Base-by-base conservation (phyloP, 495 filamentous ascomycete species). In the Penicillium silybi region DNA sequence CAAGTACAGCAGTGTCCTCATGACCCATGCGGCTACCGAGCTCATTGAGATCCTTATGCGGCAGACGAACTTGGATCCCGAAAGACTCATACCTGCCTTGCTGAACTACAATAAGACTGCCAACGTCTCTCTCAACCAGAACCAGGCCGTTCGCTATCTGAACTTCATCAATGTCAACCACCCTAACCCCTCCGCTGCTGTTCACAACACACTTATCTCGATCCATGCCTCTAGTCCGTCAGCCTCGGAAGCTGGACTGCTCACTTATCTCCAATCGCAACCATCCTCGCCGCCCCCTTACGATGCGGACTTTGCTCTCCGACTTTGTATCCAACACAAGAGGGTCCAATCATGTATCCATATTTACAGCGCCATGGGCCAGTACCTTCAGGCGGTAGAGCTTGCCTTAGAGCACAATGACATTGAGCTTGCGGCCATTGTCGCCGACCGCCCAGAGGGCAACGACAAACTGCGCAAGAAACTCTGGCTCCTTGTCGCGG, bases 191-290 rank as follows among this genome's bases (percentile, higher is more conserved):
- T 87, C 95, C 47, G 82, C 93, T 5, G 92, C 93, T n/a, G 85
- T 98, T 19, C 93, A 98, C 69, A 98, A 97, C 66, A 97, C 95
- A 0, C 81, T 98, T 23, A 89, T 98, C 52, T 95, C 90, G 39
- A 95, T 97, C 44, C 95, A 96, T 66, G 95, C 93, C 16, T 91
- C 92, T 2, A 85, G 93, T 60, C 76, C 83, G 15, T 89, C 89
- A 6, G 73, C 79, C 35, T 88, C 93, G 43, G 93, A 97, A 69
- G 81, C 86, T 3, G 86, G 85, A 6, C 83, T 98, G 15, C 83
- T 97, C 18, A 78, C 83, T 6, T 98, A 98, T 65, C 85, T 98
- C 10, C 86, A 96, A 68, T 78, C 80, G 5, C 85, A 88, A 61
- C 78, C 84, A n/a, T 75, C 77, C 38, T 80, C 81, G 5, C 86